phyloP scores from a whole-genome alignment of 805 yeast genomes.

The Saccharomyces mikatae region DNA sequence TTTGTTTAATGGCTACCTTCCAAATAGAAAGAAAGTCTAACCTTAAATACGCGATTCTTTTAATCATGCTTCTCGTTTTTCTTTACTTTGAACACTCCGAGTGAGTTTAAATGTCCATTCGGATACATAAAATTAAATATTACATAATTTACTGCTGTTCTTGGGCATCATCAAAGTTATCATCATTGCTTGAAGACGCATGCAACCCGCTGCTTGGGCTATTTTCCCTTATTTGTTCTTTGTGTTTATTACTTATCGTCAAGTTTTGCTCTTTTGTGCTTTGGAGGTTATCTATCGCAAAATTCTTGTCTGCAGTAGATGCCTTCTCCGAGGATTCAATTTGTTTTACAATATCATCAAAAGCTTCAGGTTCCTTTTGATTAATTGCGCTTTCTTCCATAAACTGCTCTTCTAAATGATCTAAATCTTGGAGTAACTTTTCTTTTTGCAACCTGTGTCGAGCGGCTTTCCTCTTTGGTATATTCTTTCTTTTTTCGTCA shows the following conservation, averaged over 20 bases:
- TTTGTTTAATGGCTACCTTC: no score
- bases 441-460: neutral
- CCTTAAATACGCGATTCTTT: no score
- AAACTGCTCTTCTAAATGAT: slow-evolving; percentile 2
- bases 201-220: neutral
- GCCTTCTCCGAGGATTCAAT: neutral
- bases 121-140: neutral
- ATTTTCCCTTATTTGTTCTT: neutral
- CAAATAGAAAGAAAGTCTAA: no score
- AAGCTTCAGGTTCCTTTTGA: neutral
- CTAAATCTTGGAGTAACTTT: slow-evolving; percentile 2
- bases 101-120: neutral
- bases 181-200: slow-evolving; percentile 4
- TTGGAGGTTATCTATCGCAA: neutral
- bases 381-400: slow-evolving; percentile 1
- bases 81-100: no score
- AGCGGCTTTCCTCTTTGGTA: neutral
- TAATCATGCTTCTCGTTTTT: no score
- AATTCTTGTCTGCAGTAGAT: neutral
- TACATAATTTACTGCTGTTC: slow-evolving; percentile 6
- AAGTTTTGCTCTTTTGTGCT: neutral
- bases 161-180: slow-evolving; percentile 15
- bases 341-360: neutral
- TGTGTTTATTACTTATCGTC: neutral
- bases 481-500: neutral